phyloP scores from a whole-genome alignment of 352 stramenopile species.

The Pythium phragmiticola region DNA sequence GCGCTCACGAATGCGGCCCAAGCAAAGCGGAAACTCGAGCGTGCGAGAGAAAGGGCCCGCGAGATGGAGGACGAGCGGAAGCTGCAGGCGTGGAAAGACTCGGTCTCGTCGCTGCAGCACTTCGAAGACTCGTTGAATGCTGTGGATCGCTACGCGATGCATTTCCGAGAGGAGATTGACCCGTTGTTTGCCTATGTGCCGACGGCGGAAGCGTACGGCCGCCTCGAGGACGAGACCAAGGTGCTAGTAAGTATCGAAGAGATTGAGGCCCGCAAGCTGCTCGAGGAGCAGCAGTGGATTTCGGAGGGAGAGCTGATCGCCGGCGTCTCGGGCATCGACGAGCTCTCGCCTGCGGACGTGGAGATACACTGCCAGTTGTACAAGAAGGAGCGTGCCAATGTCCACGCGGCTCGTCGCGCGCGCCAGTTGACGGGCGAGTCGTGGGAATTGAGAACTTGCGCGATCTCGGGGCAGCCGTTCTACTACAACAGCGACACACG shows the following conservation, averaged over 20 bases:
- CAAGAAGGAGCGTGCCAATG: slow-evolving; percentile 53
- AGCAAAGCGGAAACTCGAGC: slow-evolving; percentile 14
- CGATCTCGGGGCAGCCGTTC: slow-evolving; percentile 77
- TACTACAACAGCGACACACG: slow-evolving; percentile 94
- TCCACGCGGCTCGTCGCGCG: slow-evolving; percentile 53
- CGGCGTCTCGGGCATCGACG: slow-evolving; percentile 36
- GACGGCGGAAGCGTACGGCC: slow-evolving; percentile 70
- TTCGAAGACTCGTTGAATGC: slow-evolving; percentile 93
- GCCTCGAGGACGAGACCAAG: slow-evolving; percentile 24
- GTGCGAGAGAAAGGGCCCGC: slow-evolving; percentile 34
- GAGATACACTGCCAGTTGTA: slow-evolving; percentile 53
- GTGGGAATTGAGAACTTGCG: slow-evolving; percentile 64
- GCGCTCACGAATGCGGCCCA: slow-evolving; percentile 9
- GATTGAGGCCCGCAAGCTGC: slow-evolving; percentile 60
- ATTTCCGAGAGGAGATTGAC: slow-evolving; percentile 92
- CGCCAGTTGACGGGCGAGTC: slow-evolving; percentile 56
- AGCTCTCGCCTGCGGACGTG: not conserved
- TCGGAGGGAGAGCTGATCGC: slow-evolving; percentile 70
- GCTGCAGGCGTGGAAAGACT: slow-evolving; percentile 85
- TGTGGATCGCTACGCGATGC: slow-evolving; percentile 92
- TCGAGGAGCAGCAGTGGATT: slow-evolving; percentile 60
- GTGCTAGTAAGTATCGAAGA: slow-evolving; percentile 52
- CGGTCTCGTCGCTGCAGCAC: slow-evolving; percentile 66
- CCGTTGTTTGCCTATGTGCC: slow-evolving; percentile 80
- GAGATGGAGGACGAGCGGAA: slow-evolving; percentile 93